Evolutionary conservation across 2,329 filamentous ascomycete genomes (phyloP).

Genomic region (Kalmusia sp.): DNA sequence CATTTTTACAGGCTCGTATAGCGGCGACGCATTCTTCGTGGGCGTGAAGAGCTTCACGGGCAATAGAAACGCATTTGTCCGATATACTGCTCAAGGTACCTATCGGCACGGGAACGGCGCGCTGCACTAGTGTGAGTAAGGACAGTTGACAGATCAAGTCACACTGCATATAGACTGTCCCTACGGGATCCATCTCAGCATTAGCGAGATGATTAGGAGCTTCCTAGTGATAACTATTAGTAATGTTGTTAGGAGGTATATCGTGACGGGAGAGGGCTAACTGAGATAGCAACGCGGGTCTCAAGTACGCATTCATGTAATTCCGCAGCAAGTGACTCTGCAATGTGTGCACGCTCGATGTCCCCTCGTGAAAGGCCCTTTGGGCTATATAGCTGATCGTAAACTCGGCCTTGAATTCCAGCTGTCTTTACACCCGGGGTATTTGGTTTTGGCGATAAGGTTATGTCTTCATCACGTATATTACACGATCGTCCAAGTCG

Average conservation of each 20-base stretch:
- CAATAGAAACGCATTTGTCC: conserved; percentile 38
- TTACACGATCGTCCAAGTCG: conserved; percentile 43
- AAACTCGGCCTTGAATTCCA: conserved; percentile 40
- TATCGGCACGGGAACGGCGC: conserved; percentile 28
- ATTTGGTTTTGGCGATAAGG: conserved; percentile 18
- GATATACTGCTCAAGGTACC: conserved; percentile 17
- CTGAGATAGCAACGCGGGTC: conserved; percentile 13
- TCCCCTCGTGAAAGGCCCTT: conserved; percentile 13
- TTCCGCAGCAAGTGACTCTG: conserved; percentile 23
- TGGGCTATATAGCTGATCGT: conserved; percentile 44
- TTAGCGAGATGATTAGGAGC: not conserved
- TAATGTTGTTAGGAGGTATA: not conserved
- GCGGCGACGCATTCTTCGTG: conserved; percentile 43
- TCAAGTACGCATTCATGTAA: conserved; percentile 24
- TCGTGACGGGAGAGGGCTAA: not conserved
- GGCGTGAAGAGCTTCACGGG: conserved; percentile 41
- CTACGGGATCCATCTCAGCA: conserved; percentile 31
- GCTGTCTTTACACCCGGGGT: conserved; percentile 22
- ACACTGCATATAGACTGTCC: conserved; percentile 40
- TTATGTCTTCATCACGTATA: conserved; percentile 42
- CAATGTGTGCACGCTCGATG: conserved; percentile 22
- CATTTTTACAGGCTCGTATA: conserved; percentile 26
- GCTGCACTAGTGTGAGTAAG: conserved; percentile 42
- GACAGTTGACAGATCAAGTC: conserved; percentile 47
- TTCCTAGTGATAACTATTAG: conserved; percentile 5